Evolutionary conservation across 225 moss, liverwort and hornwort species (phyloP).

Genomic region (Sphagnum tenellum): DNA sequence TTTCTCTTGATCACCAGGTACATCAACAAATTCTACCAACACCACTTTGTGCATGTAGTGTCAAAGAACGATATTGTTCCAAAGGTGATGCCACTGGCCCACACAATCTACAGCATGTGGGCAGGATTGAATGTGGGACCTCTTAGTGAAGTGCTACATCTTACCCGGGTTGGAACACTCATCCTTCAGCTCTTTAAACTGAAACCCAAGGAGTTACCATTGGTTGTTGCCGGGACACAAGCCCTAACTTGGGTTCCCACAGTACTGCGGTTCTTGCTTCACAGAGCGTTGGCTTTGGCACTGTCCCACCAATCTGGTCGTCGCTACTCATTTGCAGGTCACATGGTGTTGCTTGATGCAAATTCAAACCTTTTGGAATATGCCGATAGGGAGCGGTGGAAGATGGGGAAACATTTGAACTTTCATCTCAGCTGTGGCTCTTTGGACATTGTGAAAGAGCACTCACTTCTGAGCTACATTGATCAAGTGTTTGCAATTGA

Average conservation of each 20-base stretch:
- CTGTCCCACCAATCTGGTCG: slow-evolving; percentile 94
- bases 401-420: slow-evolving; percentile 62
- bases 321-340: slow-evolving; percentile 91
- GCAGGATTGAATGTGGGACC: slow-evolving; percentile 84
- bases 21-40: slow-evolving; percentile 83
- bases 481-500: slow-evolving; percentile 79
- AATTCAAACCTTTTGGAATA: slow-evolving; percentile 76
- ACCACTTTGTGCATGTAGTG: slow-evolving; percentile 83
- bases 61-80: slow-evolving; percentile 96
- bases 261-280: slow-evolving; percentile 73
- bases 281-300: slow-evolving; percentile 76
- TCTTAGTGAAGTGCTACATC: slow-evolving; percentile 65
- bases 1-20: slow-evolving; percentile 15
- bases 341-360: slow-evolving; percentile 90
- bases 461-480: slow-evolving; percentile 84
- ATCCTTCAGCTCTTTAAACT: slow-evolving; percentile 71
- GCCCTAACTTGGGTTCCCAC: slow-evolving; percentile 61
- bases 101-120: slow-evolving; percentile 89
- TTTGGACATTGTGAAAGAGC: slow-evolving; percentile 67
- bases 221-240: slow-evolving; percentile 72
- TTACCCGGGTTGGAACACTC: slow-evolving; percentile 66
- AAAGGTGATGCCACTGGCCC: slow-evolving; percentile 93
- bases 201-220: slow-evolving; percentile 51
- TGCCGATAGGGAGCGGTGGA: slow-evolving; percentile 80
- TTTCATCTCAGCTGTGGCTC: slow-evolving; percentile 84